Evolutionary conservation across 257 asterid species (phyloP), one percentile per base, ranked within the genome.

Genomic region (Avicennia marina): DNA sequence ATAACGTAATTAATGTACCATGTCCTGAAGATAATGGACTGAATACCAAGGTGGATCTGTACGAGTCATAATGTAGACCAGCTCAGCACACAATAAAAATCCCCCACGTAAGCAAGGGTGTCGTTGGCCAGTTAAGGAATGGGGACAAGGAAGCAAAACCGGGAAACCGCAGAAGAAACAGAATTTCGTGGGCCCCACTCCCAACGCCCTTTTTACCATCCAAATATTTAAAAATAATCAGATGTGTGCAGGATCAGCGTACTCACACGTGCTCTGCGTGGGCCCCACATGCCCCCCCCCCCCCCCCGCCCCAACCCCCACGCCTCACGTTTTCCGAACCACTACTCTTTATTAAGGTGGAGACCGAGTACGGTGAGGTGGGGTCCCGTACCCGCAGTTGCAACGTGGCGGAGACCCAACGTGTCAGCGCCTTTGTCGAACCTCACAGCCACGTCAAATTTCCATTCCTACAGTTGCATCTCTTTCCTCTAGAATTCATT

Each of bases 131-230:
- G 72, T 64, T 56, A 48, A 69, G 75, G 78, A 69, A 72, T 63
- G 75, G 81, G 81, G 84, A 78, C 86, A 81, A 71, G 76, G 79
- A 65, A 63, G 25, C 81, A 68, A 58, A 66, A 72, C 70, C 21
- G 68, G 70, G 75, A 74, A 66, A 62, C 75, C 63, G 71, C 83
- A 71, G 55, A 78, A 59, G 72, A 74, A 76, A 72, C 74, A 60
- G 44, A 60, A 50, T 12, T 2, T 18, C 1, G 1, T 12, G 72
- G 89, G 81, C 0, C 81, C 83, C 78, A 61, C 72, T 5, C 6
- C 3, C 52, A 62, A 31, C 47, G 20, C 39, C 61, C 67, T 53
- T 68, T 53, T 56, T 51, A 5, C 56, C 62, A n/a, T 38, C 50
- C 4, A 32, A 0, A 11, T 1, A 9, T 0, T n/a, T 7, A 8